Evolutionary conservation across 108 stramenopile species (phyloP).

Genomic region (Fragilaria radians): DNA sequence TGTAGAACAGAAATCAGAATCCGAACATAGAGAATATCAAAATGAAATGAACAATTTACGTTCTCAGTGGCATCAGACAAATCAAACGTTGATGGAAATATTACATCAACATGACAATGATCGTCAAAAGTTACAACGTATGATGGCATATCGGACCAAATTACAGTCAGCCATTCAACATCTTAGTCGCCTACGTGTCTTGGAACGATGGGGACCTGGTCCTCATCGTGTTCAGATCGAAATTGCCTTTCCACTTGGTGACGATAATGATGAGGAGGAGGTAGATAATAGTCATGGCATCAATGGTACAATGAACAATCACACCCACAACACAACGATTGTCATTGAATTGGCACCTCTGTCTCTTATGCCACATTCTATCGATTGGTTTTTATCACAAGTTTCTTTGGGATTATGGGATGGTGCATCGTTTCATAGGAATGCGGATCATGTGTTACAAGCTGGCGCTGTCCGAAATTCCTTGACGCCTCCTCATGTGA

Average conservation of each 20-base stretch:
- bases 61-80: too few species aligned
- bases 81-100: too few species aligned
- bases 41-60: too few species aligned
- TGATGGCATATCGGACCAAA: too few species aligned
- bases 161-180: too few species aligned
- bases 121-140: too few species aligned
- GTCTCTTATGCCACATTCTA: constrained; percentile 70
- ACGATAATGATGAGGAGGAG: constrained; percentile 9
- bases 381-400: constrained; percentile 79
- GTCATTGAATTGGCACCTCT: constrained; percentile 64
- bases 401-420: constrained; percentile 66
- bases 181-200: too few species aligned
- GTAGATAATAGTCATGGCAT: constrained; percentile 1
- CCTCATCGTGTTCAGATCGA: constrained; percentile 64
- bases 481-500: constrained; percentile 24
- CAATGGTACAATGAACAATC: constrained; percentile 19
- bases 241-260: constrained; percentile 39
- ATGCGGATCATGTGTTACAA: constrained; percentile 77
- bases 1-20: too few species aligned
- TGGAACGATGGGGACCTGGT: constrained; percentile 72
- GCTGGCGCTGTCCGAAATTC: constrained; percentile 49
- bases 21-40: too few species aligned
- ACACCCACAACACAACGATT: constrained; percentile 27
- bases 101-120: too few species aligned
- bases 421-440: constrained; percentile 58